phyloP scores from a whole-genome alignment of 805 yeast species.

The Zygosaccharomyces gambellarensis region DNA sequence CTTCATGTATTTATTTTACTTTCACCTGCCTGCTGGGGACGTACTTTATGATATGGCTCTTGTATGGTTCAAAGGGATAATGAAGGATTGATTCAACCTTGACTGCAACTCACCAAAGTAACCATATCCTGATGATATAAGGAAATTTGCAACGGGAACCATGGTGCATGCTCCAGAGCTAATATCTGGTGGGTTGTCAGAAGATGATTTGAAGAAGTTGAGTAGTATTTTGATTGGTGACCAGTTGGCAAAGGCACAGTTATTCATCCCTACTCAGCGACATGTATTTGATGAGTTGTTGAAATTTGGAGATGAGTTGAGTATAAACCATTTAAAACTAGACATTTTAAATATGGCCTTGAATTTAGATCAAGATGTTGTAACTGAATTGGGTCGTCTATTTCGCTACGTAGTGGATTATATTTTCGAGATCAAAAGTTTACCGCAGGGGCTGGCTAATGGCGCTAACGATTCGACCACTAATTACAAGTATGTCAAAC shows the following conservation, averaged over 20 bases:
- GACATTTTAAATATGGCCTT: slow-evolving; percentile 22
- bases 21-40: not conserved
- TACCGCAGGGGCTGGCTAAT: slow-evolving; percentile 10
- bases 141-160: not conserved
- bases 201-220: slow-evolving; percentile 10
- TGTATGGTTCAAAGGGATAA: slow-evolving; percentile 1
- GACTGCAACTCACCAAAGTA: not conserved
- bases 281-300: slow-evolving; percentile 10
- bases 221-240: slow-evolving; percentile 19
- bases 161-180: not conserved
- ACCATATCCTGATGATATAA: not conserved
- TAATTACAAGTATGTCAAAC: slow-evolving; percentile 19
- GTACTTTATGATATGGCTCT: slow-evolving; percentile 1
- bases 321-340: slow-evolving; percentile 15
- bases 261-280: slow-evolving; percentile 9
- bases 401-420: slow-evolving; percentile 14
- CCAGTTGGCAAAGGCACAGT: slow-evolving; percentile 17
- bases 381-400: slow-evolving; percentile 17
- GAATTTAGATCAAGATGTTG: slow-evolving; percentile 19
- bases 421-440: slow-evolving; percentile 8
- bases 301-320: slow-evolving; percentile 4
- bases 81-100: not conserved
- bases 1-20: not conserved
- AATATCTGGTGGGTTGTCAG: not conserved
- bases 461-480: slow-evolving; percentile 9